A percentile compares a stretch with the other conserved stretches of the same genome.
Conservation (phyloP, 2,329 filamentous ascomycete genomes). For the Byssothecium circinans region DNA sequence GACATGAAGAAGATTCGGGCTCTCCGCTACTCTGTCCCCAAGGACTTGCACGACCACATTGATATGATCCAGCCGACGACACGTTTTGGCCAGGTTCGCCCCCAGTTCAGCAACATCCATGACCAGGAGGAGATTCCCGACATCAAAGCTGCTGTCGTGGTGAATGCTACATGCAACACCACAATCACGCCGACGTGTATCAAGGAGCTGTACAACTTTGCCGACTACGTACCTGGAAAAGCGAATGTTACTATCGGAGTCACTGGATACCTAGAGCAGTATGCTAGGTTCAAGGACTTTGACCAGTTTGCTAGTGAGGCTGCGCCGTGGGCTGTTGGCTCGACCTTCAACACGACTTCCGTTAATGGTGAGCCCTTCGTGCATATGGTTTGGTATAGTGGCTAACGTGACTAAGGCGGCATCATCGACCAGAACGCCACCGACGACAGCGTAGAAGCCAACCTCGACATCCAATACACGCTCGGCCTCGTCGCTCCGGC, state of each 20-base stretch:
- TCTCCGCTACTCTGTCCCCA: slow-evolving; percentile 64
- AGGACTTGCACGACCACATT: slow-evolving; percentile 56
- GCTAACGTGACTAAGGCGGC: too few species aligned
- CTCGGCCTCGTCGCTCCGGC: slow-evolving; percentile 47
- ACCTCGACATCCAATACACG: slow-evolving; percentile 55
- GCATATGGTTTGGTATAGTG: neutral
- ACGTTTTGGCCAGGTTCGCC: slow-evolving; percentile 57
- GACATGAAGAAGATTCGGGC: slow-evolving; percentile 55
- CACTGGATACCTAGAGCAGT: slow-evolving; percentile 52
- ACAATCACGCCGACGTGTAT: slow-evolving; percentile 52
- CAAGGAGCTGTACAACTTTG: slow-evolving; percentile 50
- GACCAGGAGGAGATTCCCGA: slow-evolving; percentile 27
- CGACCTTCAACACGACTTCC: slow-evolving; percentile 49
- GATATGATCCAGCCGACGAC: slow-evolving; percentile 68
- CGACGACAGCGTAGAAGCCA: slow-evolving; percentile 51
- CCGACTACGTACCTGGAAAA: slow-evolving; percentile 44
- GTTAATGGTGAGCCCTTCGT: slow-evolving; percentile 47
- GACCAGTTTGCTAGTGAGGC: slow-evolving; percentile 43
- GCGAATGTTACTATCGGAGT: slow-evolving; percentile 47
- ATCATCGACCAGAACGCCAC: slow-evolving; percentile 38
- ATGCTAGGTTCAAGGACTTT: slow-evolving; percentile 52
- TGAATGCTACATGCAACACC: slow-evolving; percentile 46
- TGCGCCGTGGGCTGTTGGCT: slow-evolving; percentile 45
- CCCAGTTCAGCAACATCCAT: slow-evolving; percentile 45
- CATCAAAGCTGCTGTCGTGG: slow-evolving; percentile 19